Evolutionary conservation across 2,329 filamentous ascomycete species (phyloP).

Genomic region (Laburnicola sp.): DNA sequence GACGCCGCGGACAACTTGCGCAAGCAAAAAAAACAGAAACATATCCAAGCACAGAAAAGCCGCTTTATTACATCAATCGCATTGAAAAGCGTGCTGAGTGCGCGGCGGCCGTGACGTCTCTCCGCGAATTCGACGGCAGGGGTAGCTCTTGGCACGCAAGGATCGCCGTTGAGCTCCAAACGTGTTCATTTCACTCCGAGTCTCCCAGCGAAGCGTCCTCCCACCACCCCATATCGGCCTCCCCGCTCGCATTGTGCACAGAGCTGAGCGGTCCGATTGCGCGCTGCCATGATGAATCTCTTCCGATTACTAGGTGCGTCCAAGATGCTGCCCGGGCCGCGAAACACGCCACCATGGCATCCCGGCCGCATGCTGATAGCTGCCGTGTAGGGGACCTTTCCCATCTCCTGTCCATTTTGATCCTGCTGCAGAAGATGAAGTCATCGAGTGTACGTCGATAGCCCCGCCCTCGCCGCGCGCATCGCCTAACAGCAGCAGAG

Average conservation of each 20-base stretch:
- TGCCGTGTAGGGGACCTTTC: constrained; percentile 77
- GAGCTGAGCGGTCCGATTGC: constrained; percentile 23
- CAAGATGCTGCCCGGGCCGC: not conserved
- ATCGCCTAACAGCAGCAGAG: constrained; percentile 61
- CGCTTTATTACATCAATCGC: too few relatives aligned
- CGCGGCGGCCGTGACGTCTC: constrained; percentile 20
- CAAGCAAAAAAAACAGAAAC: too few relatives aligned
- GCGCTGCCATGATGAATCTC: constrained; percentile 63
- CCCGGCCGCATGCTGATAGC: constrained; percentile 29
- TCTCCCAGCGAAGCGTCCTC: constrained; percentile 5
- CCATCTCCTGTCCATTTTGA: constrained; percentile 91
- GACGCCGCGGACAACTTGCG: too few relatives aligned
- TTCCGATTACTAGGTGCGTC: constrained; percentile 67
- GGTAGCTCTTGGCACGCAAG: constrained; percentile 35
- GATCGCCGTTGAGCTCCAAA: constrained; percentile 37
- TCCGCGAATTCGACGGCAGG: constrained; percentile 22
- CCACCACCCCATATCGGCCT: constrained; percentile 18
- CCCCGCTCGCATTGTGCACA: constrained; percentile 15
- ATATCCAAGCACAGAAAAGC: too few relatives aligned
- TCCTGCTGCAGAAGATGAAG: constrained; percentile 95
- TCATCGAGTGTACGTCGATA: constrained; percentile 70
- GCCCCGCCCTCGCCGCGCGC: constrained; percentile 3
- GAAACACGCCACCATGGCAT: constrained; percentile 3
- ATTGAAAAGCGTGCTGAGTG: not conserved
- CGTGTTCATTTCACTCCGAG: constrained; percentile 42